Evolutionary conservation across 2,329 filamentous ascomycete species (phyloP).

Genomic region (Nemania diffusa): DNA sequence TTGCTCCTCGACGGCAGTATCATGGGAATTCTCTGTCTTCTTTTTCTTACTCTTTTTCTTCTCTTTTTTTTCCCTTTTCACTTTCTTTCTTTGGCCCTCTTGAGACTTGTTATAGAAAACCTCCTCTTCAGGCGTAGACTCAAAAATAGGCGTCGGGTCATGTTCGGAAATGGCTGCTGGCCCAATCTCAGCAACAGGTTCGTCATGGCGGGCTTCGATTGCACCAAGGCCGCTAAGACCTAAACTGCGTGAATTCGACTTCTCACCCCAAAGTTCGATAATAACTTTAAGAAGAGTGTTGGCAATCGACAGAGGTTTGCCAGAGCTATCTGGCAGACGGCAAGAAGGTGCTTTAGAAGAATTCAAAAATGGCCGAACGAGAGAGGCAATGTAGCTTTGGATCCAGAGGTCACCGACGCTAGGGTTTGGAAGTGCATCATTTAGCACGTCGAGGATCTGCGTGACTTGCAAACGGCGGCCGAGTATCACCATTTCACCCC

Average conservation of each 20-base stretch:
- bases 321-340: not conserved
- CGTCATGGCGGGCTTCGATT: constrained; percentile 4
- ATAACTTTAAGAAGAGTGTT: constrained; percentile 26
- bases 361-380: constrained; percentile 28
- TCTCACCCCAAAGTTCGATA: constrained; percentile 32
- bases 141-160: not conserved
- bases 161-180: not conserved
- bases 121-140: not conserved
- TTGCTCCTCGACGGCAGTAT: not conserved
- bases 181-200: not conserved
- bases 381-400: constrained; percentile 34
- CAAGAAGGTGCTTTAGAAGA: constrained; percentile 9
- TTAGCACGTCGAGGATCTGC: constrained; percentile 33
- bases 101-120: not conserved
- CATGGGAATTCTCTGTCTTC: not conserved
- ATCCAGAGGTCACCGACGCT: constrained; percentile 36
- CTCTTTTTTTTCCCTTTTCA: not conserved
- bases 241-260: not conserved
- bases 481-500: constrained; percentile 38
- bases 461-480: constrained; percentile 26
- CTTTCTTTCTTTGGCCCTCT: not conserved
- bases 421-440: constrained; percentile 13
- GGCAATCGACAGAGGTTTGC: constrained; percentile 13
- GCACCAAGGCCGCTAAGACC: not conserved
- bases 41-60: not conserved